Base-by-base conservation (phyloP, 768 basidiomycete species). In the Termitomyces sp. region DNA sequence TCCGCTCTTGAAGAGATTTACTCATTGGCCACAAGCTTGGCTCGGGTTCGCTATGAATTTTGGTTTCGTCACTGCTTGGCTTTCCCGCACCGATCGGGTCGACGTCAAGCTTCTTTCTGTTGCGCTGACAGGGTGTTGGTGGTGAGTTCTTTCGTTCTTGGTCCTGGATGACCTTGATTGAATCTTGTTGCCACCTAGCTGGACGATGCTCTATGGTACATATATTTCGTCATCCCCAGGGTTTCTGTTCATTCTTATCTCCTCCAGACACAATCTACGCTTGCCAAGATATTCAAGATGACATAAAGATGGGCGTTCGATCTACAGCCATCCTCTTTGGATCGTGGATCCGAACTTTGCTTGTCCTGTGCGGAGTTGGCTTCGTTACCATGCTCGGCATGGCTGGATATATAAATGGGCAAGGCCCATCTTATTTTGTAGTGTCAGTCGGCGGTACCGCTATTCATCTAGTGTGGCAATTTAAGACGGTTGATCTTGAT, bases 281-380 rank as follows among this genome's bases (percentile, higher is more conserved):
- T 17, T 90, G 87, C 67, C 82, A 90, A 74, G 90, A 92, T 69
- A 85, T 86, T 55, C 70, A 77, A 55, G 90, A 91, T 71, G 90
- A 92, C 68, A 69, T 85, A 40, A 78, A 82, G 50, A 84, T 82
- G 55, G 87, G 86, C n/a, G 83, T 91, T 40, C 82, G 84, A 59
- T 91, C 88, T 7, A 91, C 87, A 25, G 89, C 90, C 0, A 79
- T 91, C 43, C 76, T 89, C 14, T 89, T 88, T 65, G 87, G 85
- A 14, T 69, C 75, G 3, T 77, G 78, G 69, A 82, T 88, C 32
- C 76, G 81, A 2, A 77, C 82, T 0, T 73, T 89, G 57, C 77
- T 90, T 37, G 67, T 80, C 11, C 56, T 65, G 35, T 84, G 86
- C 62, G 82, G 80, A 0, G 48, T 77, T 4, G 66, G 64, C 0